Conservation (phyloP, 306 rosid species). For the barrel medic (Medicago truncatula) region DNA sequence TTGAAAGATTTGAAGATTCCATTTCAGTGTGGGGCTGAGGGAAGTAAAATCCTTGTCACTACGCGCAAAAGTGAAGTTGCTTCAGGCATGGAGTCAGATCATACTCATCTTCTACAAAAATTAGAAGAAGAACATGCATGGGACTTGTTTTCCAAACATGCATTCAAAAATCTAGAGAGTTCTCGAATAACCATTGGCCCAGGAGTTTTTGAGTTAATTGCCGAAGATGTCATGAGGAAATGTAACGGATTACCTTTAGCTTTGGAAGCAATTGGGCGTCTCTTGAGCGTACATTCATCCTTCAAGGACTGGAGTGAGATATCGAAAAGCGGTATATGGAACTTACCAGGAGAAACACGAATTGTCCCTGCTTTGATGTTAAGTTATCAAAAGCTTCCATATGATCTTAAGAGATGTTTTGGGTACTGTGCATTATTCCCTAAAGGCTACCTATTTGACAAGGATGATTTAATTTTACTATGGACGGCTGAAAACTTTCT, state of each 20-base stretch:
- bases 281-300: background rate
- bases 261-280: background rate
- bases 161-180: background rate
- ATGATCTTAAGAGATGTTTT: background rate
- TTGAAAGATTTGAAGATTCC: background rate
- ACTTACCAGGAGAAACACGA: background rate
- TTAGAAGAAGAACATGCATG: background rate
- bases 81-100: background rate
- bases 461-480: background rate
- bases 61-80: background rate
- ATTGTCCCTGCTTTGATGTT: background rate
- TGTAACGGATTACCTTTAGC: background rate
- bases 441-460: background rate
- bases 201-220: background rate
- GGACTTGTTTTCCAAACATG: background rate
- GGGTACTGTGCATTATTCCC: background rate
- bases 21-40: background rate
- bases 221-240: background rate
- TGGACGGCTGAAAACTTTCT: background rate
- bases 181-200: too few species aligned
- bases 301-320: background rate
- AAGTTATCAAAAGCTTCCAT: background rate
- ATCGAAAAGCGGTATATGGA: background rate
- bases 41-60: slow-evolving; percentile 3
- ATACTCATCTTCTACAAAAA: background rate